Base-by-base conservation (phyloP, 495 filamentous ascomycete species). In the Penicillium maclennaniae region DNA sequence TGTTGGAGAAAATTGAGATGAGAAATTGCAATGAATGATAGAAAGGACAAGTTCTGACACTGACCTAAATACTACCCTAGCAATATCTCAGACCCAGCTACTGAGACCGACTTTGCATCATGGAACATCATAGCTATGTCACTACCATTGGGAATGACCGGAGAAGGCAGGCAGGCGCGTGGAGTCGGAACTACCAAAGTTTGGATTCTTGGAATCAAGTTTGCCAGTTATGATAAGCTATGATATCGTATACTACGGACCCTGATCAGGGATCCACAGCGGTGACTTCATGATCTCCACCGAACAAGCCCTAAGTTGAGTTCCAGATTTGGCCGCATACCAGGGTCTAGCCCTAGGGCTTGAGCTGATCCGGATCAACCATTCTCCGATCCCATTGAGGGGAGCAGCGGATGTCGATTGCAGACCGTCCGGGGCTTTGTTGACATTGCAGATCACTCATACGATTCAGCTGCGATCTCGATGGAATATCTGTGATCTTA, bases 51-150 rank as follows among this genome's bases (percentile, higher is more conserved):
- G 5, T 17, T 41, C 37, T 28, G 10, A 5, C 28, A 4, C 20
- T 9, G 7, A 23, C 41, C 31, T 51, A 44, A 36, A 51, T 51
- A 51, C 40, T 41, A 3, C 12, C 43, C 10, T 8, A 54, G 38
- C 38, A 17, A 19, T 20, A 17, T 20, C 38, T 19, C 38, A 20
- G 38, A 40, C 20, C 38, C 19, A 50, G 5, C 28, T n/a, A n/a
- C n/a, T n/a, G 43, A 46, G 36, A 23, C 36, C 47, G 42, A 10
- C 14, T 31, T 59, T 68, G 58, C 67, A 69, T 73, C 67, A 69
- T 66, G 49, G 42, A 60, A 65, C 69, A 73, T 73, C 70, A 75
- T 75, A 62, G 53, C 25, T 63, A 72, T 72, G 70, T 73, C 63
- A 69, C 45, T 10, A 12, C 27, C 14, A 2, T 20, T 15, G 14